Conservation (phyloP, 345 rosid genomes). For the Salix viminalis region DNA sequence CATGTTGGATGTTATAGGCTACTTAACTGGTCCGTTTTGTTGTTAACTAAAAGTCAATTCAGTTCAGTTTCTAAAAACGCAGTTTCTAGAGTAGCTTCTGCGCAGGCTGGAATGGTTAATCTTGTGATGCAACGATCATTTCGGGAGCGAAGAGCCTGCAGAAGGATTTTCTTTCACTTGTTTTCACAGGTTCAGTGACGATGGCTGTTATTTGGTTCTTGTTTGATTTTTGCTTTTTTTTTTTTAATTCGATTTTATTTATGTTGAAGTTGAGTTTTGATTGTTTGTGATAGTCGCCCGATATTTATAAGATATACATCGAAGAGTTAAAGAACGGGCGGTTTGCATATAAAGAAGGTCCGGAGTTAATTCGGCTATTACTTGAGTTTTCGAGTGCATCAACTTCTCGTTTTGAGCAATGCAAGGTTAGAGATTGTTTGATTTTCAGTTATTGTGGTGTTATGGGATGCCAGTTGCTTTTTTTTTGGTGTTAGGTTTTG, state of each 20-base stretch:
- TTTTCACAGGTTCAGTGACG: conserved; percentile 62
- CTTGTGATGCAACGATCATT: conserved; percentile 62
- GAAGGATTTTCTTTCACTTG: conserved; percentile 51
- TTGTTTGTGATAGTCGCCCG: conserved; percentile 56
- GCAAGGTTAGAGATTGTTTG: conserved; percentile 47
- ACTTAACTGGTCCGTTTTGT: conserved; percentile 81
- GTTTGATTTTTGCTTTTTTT: background rate
- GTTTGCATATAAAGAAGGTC: conserved; percentile 67
- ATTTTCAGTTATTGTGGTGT: background rate
- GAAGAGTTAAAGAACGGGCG: conserved; percentile 63
- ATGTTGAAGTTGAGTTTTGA: background rate
- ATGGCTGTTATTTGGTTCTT: background rate
- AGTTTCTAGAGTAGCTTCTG: conserved; percentile 62
- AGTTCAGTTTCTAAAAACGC: conserved; percentile 72
- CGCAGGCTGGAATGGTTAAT: conserved; percentile 64
- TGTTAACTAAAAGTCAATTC: conserved; percentile 66
- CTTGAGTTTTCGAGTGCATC: conserved; percentile 60
- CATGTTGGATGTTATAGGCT: conserved; percentile 64
- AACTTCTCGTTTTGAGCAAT: conserved; percentile 49
- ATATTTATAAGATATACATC: conserved; percentile 50
- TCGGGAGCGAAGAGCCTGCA: conserved; percentile 74
- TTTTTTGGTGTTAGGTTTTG: background rate
- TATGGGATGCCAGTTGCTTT: background rate
- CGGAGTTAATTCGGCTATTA: conserved; percentile 59
- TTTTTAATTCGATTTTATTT: background rate